Conservation (phyloP, 139 green algal genomes). For the Desmodesmus armatus region DNA sequence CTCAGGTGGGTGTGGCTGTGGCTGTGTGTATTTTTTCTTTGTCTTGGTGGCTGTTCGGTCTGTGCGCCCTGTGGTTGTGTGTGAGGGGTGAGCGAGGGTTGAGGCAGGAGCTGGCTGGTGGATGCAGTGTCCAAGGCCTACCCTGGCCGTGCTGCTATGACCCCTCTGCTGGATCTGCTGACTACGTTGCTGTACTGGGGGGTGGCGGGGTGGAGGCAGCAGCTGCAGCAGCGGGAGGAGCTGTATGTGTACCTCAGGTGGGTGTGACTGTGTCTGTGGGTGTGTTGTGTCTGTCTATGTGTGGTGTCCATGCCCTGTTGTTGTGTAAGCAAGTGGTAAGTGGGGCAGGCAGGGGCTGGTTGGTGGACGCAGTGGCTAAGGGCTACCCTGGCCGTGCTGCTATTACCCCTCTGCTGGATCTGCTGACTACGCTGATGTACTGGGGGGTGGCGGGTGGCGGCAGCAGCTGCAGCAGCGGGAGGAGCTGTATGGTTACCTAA, state of each 20-base stretch:
- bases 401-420: constrained; percentile 82
- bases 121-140: constrained; percentile 78
- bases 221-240: constrained; percentile 62
- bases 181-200: constrained; percentile 96
- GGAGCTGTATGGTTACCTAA: constrained; percentile 71
- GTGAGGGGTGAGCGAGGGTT: not conserved
- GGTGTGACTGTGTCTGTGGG: too few relatives aligned
- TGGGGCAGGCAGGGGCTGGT: constrained; percentile 25
- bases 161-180: constrained; percentile 87
- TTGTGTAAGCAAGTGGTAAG: too few relatives aligned
- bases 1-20: constrained; percentile 51
- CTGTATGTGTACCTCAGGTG: constrained; percentile 79
- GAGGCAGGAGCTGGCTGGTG: constrained; percentile 61
- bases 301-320: constrained; percentile 87
- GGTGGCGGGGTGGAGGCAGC: constrained; percentile 62
- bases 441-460: constrained; percentile 80
- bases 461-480: constrained; percentile 79
- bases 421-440: constrained; percentile 96
- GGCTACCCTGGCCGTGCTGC: constrained; percentile 89
- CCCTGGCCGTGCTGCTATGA: constrained; percentile 83
- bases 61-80: constrained; percentile 17
- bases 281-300: too few relatives aligned
- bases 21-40: constrained; percentile 65
- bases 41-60: too few relatives aligned
- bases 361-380: constrained; percentile 81